Percentiles rank a stretch among this genome's conserved stretches.
Evolutionary conservation across 192 early-diverging fungal genomes (phyloP).

Genomic region (Backusella mclennaniae): DNA sequence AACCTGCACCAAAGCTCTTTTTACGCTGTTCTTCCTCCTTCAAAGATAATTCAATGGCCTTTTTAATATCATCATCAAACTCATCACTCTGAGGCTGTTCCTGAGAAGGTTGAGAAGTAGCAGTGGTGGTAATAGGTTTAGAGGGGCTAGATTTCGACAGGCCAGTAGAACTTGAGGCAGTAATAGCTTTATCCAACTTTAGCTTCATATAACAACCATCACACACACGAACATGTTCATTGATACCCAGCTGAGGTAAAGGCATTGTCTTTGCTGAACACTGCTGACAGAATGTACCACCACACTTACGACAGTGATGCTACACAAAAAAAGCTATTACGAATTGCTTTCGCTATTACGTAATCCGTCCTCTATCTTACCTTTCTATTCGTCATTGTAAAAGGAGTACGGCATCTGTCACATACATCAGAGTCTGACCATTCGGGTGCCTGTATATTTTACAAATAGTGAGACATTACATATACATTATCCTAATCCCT

Average conservation of each 20-base stretch:
- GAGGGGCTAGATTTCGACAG: neutral
- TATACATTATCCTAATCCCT: neutral
- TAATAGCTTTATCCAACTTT: constrained; percentile 30
- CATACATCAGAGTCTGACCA: constrained; percentile 96
- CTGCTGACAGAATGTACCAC: constrained; percentile 86
- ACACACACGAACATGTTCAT: constrained; percentile 91
- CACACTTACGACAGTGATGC: constrained; percentile 98
- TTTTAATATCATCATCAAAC: constrained; percentile 89
- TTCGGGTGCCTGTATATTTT: constrained; percentile 73
- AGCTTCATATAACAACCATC: constrained; percentile 85
- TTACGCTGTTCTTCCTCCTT: constrained; percentile 66
- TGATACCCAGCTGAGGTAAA: constrained; percentile 85
- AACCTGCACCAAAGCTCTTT: constrained; percentile 35
- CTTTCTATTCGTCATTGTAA: constrained; percentile 94
- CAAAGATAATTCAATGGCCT: constrained; percentile 90
- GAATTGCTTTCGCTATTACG: neutral
- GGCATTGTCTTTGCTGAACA: constrained; percentile 89
- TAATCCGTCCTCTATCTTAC: constrained; percentile 15
- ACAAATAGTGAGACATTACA: neutral
- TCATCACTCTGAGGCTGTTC: constrained; percentile 37
- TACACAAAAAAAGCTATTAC: constrained; percentile 11
- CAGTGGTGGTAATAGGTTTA: constrained; percentile 9
- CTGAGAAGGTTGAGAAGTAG: constrained; percentile 10
- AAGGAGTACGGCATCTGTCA: constrained; percentile 88
- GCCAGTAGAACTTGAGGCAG: neutral